Percentiles rank a stretch among this genome's conserved stretches.
phyloP scores from a whole-genome alignment of 805 yeast species.

The Schwanniomyces polymorphus region DNA sequence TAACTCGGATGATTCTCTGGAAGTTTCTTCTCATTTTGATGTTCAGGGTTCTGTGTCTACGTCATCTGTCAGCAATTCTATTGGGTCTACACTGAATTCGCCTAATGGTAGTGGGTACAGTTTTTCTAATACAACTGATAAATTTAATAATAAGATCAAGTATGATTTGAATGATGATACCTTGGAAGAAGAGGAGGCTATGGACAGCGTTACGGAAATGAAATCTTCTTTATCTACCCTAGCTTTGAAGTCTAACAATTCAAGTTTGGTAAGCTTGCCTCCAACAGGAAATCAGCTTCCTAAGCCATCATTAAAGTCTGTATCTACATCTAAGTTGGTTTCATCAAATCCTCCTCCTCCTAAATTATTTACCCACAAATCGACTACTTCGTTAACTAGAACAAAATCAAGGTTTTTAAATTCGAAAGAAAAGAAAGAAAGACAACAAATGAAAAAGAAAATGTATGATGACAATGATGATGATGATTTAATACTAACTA shows the following conservation, averaged over 20 bases:
- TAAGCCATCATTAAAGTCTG: conserved; percentile 8
- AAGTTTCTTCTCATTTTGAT: conserved; percentile 32
- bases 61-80: conserved; percentile 32
- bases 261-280: not conserved
- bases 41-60: conserved; percentile 36
- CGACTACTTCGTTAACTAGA: conserved; percentile 22
- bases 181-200: conserved; percentile 4
- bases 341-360: conserved; percentile 2
- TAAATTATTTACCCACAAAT: conserved; percentile 5
- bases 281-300: not conserved
- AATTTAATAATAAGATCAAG: conserved; percentile 1
- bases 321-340: conserved; percentile 10
- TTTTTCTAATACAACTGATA: conserved; percentile 6
- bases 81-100: conserved; percentile 18
- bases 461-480: conserved; percentile 41
- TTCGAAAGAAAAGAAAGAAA: conserved; percentile 37
- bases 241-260: conserved; percentile 9
- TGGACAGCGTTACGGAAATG: conserved; percentile 8
- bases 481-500: conserved; percentile 38
- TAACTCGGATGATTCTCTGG: conserved; percentile 37
- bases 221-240: conserved; percentile 19
- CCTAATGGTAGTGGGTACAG: conserved; percentile 11
- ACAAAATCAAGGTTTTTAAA: conserved; percentile 34
- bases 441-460: conserved; percentile 37
- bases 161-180: conserved; percentile 2